phyloP scores from a whole-genome alignment of 768 basidiomycete species.

The Hygrocybe punicea region DNA sequence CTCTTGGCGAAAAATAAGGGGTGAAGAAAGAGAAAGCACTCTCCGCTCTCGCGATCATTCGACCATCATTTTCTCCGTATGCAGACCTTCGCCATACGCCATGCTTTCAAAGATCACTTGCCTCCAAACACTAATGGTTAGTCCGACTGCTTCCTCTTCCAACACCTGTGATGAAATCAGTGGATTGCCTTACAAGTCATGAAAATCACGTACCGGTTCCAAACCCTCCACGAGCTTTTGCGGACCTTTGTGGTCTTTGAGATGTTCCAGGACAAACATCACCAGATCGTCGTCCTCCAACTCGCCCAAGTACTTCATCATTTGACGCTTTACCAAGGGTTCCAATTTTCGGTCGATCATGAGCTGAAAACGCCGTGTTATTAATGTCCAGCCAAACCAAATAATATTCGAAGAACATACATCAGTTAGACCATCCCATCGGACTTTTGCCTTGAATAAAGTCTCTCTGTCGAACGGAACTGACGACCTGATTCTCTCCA shows the following conservation, averaged over 20 bases:
- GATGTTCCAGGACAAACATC: constrained; percentile 89
- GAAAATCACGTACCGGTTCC: constrained; percentile 69
- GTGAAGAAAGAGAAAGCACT: constrained; percentile 24
- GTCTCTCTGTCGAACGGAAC: constrained; percentile 77
- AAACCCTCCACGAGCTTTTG: constrained; percentile 84
- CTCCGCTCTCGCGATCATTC: constrained; percentile 44
- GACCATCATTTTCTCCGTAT: constrained; percentile 81
- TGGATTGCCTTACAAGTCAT: not conserved
- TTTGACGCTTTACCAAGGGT: constrained; percentile 75
- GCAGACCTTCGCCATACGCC: constrained; percentile 85
- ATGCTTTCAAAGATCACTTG: constrained; percentile 94
- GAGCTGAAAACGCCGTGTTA: constrained; percentile 41
- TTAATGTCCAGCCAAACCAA: constrained; percentile 11
- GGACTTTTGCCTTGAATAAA: constrained; percentile 78
- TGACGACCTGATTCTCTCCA: constrained; percentile 71
- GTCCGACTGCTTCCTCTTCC: constrained; percentile 84
- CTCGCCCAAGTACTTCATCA: constrained; percentile 86
- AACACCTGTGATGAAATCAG: constrained; percentile 57
- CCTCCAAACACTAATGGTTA: constrained; percentile 80
- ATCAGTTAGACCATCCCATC: constrained; percentile 89
- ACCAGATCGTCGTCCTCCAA: constrained; percentile 91
- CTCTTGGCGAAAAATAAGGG: constrained; percentile 9
- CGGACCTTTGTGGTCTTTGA: constrained; percentile 86
- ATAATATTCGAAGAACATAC: constrained; percentile 46
- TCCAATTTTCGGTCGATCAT: constrained; percentile 85